Evolutionary conservation across 345 rosid genomes (phyloP), one percentile per base, ranked within the genome.

Genomic region (Noccaea caerulescens): DNA sequence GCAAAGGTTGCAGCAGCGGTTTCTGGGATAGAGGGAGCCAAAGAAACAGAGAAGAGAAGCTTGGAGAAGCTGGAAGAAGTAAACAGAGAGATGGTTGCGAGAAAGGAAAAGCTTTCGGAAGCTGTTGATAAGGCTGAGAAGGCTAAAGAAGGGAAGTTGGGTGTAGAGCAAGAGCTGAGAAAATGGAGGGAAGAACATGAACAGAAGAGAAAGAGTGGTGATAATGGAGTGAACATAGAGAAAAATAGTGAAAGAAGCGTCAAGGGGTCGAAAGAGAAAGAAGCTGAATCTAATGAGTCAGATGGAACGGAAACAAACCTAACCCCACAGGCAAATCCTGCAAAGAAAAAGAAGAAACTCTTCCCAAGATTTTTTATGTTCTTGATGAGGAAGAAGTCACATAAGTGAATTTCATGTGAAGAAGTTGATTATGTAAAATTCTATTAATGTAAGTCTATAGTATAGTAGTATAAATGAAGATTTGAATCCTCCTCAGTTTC

Each of bases 121-220:
- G 98, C 97, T 2, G 55, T 82, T 82, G 90, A 79, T n/a, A 93
- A 84, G 73, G 97, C 92, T 13, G 93, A 93, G 79, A 80, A 79
- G 82, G 97, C 98, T 63, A 84, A 91, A 85, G 90, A 86, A 83
- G 89, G 90, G 60, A 93, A 91, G 78, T 60, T 91, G 76, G 86
- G 87, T 39, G 80, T 84, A 52, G 98, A 93, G 73, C 96, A 91
- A 34, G 96, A 93, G 74, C 68, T 89, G 71, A 85, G 98, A 79
- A 87, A 79, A 73, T 89, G 97, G 97, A 87, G 96, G 70, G 87
- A 88, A 41, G 97, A 89, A 76, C 82, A 87, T 7, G 96, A 85
- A 73, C 86, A 72, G 55, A 79, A 76, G 57, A 81, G 88, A 67
- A 88, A 84, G 88, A 80, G 76, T 45, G 72, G 80, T 38, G 70